phyloP scores from a whole-genome alignment of 352 stramenopile genomes.

The Globisporangium heterothallicum region DNA sequence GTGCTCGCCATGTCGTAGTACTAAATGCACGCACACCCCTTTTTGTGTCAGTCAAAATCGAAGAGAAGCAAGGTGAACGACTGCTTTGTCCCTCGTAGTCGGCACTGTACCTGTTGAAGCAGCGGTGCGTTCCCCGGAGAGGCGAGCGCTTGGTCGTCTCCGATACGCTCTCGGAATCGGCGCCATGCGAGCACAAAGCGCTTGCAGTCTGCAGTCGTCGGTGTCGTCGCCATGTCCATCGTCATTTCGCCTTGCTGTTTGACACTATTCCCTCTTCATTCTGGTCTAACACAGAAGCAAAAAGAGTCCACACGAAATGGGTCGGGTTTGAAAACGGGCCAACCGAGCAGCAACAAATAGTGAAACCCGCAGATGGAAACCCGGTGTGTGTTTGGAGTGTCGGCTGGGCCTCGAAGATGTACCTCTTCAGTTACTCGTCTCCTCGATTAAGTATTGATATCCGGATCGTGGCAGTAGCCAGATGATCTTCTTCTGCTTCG shows the following conservation, averaged over 20 bases:
- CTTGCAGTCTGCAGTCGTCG: conserved; percentile 29
- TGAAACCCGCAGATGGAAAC: not conserved
- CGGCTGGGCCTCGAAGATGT: not conserved
- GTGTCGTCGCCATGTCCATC: conserved; percentile 7
- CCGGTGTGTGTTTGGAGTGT: too few relatives aligned
- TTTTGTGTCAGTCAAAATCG: not conserved
- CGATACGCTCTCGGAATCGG: conserved; percentile 21
- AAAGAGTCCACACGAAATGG: not conserved
- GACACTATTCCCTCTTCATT: too few relatives aligned
- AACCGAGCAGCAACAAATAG: not conserved
- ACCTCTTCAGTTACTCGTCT: not conserved
- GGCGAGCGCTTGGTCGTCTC: not conserved
- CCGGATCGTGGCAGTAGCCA: conserved; percentile 6
- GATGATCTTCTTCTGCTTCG: conserved; percentile 8
- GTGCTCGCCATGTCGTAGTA: conserved; percentile 6
- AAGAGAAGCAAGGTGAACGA: not conserved
- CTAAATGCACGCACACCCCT: not conserved
- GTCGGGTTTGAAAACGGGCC: not conserved
- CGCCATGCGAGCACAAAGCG: conserved; percentile 60
- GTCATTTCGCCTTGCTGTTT: not conserved
- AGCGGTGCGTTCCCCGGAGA: not conserved
- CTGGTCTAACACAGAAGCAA: too few relatives aligned
- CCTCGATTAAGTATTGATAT: not conserved
- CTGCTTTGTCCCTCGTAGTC: not conserved
- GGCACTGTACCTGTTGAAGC: conserved; percentile 3